phyloP scores from a whole-genome alignment of 2,329 filamentous ascomycete species.

The Capronia americana region DNA sequence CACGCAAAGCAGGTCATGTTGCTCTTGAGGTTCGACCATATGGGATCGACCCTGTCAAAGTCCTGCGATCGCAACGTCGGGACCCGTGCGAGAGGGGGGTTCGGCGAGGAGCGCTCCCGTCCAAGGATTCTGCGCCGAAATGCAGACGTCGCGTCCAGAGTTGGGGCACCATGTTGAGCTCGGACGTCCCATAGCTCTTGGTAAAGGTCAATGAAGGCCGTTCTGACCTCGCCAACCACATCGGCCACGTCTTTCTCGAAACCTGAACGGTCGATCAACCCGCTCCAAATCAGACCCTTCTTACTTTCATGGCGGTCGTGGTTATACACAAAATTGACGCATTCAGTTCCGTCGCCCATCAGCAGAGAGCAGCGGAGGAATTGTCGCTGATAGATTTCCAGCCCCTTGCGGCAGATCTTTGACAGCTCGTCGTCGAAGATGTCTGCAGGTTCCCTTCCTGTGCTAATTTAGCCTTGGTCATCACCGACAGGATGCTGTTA shows the following conservation, averaged over 20 bases:
- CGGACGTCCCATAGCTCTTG: slow-evolving; percentile 5
- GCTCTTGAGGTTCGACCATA: slow-evolving; percentile 7
- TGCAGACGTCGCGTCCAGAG: not conserved
- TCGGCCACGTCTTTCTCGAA: slow-evolving; percentile 10
- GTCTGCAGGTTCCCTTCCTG: slow-evolving; percentile 7
- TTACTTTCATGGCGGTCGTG: slow-evolving; percentile 6
- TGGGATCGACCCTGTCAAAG: not conserved
- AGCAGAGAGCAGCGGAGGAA: slow-evolving; percentile 2
- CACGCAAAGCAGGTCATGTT: slow-evolving; percentile 18
- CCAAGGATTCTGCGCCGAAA: slow-evolving; percentile 9
- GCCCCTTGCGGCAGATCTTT: slow-evolving; percentile 8
- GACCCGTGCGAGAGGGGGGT: not conserved
- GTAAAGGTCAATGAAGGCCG: slow-evolving; percentile 5
- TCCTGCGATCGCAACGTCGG: not conserved
- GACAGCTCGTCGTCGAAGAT: slow-evolving; percentile 6
- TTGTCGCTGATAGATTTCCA: slow-evolving; percentile 7
- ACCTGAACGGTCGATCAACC: slow-evolving; percentile 10
- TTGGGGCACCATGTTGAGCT: slow-evolving; percentile 4
- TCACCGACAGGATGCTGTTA: not conserved
- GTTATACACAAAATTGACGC: slow-evolving; percentile 10
- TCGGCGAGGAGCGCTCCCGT: not conserved
- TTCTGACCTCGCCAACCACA: slow-evolving; percentile 6
- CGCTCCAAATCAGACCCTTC: slow-evolving; percentile 4
- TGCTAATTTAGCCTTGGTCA: not conserved
- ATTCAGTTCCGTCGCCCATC: slow-evolving; percentile 13